Conservation (phyloP, 805 yeast species). For the Martiniozyma abietophila region DNA sequence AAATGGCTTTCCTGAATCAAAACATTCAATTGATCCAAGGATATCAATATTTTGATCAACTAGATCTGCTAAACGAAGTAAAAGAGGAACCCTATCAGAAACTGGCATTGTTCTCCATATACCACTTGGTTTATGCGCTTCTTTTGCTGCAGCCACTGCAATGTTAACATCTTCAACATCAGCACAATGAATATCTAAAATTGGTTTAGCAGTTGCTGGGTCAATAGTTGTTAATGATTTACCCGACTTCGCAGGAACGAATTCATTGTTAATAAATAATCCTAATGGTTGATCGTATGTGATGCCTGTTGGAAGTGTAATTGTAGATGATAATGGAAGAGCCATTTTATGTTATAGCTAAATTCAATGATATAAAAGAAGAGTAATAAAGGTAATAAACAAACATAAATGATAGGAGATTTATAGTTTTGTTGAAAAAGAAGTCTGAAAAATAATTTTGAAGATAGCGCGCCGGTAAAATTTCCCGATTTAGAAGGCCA, state of each 20-base stretch:
- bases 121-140: slow-evolving; percentile 28
- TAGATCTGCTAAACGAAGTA: slow-evolving; percentile 42
- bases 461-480: no score
- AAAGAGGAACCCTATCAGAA: slow-evolving; percentile 31
- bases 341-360: no score
- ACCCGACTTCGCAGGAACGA: slow-evolving; percentile 27
- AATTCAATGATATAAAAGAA: no score
- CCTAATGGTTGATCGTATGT: slow-evolving; percentile 52
- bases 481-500: no score
- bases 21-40: slow-evolving; percentile 42
- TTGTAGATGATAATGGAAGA: no score
- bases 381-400: no score
- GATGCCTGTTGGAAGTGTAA: slow-evolving; percentile 36
- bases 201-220: slow-evolving; percentile 41
- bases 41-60: slow-evolving; percentile 39
- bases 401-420: no score
- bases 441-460: no score
- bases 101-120: slow-evolving; percentile 38
- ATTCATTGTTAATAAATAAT: slow-evolving; percentile 49
- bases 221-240: slow-evolving; percentile 34
- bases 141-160: slow-evolving; percentile 42
- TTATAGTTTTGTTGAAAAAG: no score
- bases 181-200: slow-evolving; percentile 40
- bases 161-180: slow-evolving; percentile 36
- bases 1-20: slow-evolving; percentile 49